These are phyloP conservation scores for Nothopassalora personata DNA, from an alignment of 2,329 filamentous ascomycete genomes.

Conservation along the genomic window DNA sequence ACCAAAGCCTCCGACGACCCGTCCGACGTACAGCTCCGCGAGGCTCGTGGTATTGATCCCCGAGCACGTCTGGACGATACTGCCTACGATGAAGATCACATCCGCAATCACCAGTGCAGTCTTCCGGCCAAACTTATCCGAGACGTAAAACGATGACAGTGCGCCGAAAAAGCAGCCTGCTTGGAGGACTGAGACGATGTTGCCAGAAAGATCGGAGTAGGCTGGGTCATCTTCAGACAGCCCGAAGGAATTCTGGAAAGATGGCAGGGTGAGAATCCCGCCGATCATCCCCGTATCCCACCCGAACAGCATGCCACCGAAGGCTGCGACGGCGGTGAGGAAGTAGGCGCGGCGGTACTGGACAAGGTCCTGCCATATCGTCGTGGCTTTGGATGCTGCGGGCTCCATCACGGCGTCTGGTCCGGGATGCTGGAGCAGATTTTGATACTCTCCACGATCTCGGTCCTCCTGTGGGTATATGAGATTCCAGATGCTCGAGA, in stretches of 20 bases:
- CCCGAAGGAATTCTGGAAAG: conserved; percentile 39
- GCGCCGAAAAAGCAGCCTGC: conserved; percentile 45
- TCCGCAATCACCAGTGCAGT: conserved; percentile 39
- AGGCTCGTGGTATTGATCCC: conserved; percentile 29
- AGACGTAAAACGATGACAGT: conserved; percentile 38
- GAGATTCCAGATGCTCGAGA: not conserved
- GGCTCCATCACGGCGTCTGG: not conserved
- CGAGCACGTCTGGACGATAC: conserved; percentile 38
- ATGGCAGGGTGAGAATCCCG: conserved; percentile 40
- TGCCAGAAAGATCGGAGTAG: conserved; percentile 39
- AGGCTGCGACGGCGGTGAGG: conserved; percentile 39
- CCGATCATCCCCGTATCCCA: conserved; percentile 31
- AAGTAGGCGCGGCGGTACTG: conserved; percentile 37
- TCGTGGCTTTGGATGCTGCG: conserved; percentile 14
- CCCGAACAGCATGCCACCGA: conserved; percentile 36
- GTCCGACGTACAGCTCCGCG: conserved; percentile 38
- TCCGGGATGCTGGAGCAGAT: too few relatives aligned
- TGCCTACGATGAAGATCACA: conserved; percentile 40
- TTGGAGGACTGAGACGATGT: conserved; percentile 42
- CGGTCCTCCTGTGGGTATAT: not conserved
- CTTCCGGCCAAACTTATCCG: conserved; percentile 40
- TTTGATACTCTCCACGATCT: not conserved
- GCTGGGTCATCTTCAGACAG: conserved; percentile 30
- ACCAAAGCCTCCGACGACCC: conserved; percentile 42
- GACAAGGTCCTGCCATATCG: conserved; percentile 37